Base-by-base conservation (phyloP, 768 basidiomycete species). In the Psilocybe sp. region DNA sequence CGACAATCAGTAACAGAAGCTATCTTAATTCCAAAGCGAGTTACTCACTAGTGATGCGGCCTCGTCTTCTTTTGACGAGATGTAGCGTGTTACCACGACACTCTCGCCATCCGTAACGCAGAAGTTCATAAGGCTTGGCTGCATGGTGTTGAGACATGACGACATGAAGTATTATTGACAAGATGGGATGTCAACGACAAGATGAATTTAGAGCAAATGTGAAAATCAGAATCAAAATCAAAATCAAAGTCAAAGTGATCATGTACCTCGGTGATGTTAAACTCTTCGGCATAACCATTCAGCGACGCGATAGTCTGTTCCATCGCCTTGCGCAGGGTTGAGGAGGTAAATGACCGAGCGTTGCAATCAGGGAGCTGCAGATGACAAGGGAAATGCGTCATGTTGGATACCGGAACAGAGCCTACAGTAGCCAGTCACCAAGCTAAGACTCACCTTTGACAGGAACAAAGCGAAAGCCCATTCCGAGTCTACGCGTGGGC, bases 391-490 rank as follows among this genome's bases (percentile, higher is more conserved):
- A 28, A 28, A 28, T 3, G 7, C 23, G 23, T 28, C 23, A 28
- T 7, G 23, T 28, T 28, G 7, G 23, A 28, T 7, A 28, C 23
- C 23, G 23, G 23, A 28, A 7, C 23, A 7, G 4, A 28, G 23
- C 4, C 23, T 28, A 7, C 23, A 28, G 23, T 4, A 28, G 23
- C 23, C 3, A 7, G 7, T 28, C 23, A 28, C 23, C 23, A 7
- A 7, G 7, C 23, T 7, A 35, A 46, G 54, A 32, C 60, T 12
- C 53, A 83, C 91, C 73, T 87, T 89, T 2, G 94, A 91, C 28
- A 98, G 68, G 65, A 95, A 89, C 44, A 96, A 70, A 7, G 91
- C 94, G 64, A 98, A 99, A 5, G 92, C 87, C 94, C 95, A 98
- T 74, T 99, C 95, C 3, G 92, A 95, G 69, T 99, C 96, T 88